phyloP scores from a whole-genome alignment of 2,329 filamentous ascomycete genomes.

The Pestalotiopsis sp. region DNA sequence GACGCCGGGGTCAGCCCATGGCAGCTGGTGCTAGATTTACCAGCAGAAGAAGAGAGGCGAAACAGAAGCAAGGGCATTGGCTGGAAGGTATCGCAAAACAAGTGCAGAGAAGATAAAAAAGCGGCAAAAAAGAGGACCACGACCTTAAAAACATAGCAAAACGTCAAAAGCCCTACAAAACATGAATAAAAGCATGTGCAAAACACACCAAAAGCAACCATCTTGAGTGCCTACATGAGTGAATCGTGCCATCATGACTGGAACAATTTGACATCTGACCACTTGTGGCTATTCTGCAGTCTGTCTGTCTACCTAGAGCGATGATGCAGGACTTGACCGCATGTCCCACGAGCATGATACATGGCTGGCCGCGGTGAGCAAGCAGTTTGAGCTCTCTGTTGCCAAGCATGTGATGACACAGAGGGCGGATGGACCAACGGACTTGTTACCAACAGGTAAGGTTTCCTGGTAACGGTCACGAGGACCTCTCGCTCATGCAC shows the following conservation, averaged over 20 bases:
- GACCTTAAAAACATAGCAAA: conserved; percentile 10
- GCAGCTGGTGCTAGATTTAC: not conserved
- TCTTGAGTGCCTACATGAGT: not conserved
- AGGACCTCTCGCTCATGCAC: not conserved
- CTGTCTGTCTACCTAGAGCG: not conserved
- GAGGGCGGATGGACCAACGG: not conserved
- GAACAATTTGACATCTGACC: too few species aligned
- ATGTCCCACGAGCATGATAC: not conserved
- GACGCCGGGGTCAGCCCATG: conserved; percentile 5
- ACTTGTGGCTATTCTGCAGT: not conserved
- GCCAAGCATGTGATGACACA: not conserved
- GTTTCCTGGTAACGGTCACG: conserved; percentile 10
- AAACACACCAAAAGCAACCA: not conserved
- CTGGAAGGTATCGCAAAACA: not conserved
- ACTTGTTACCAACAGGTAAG: conserved; percentile 1
- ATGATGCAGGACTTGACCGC: not conserved
- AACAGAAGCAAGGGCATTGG: not conserved
- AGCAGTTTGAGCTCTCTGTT: not conserved
- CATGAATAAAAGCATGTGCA: conserved; percentile 10
- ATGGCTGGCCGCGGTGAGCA: not conserved
- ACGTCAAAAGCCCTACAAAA: conserved; percentile 9
- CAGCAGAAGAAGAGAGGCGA: not conserved
- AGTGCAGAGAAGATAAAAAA: conserved; percentile 1
- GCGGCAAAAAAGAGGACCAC: not conserved
- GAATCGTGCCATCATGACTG: not conserved